A percentile compares a stretch with the other conserved stretches of the same genome.
phyloP scores from a whole-genome alignment of 768 basidiomycete genomes.

The Rhodotorula babjevae region DNA sequence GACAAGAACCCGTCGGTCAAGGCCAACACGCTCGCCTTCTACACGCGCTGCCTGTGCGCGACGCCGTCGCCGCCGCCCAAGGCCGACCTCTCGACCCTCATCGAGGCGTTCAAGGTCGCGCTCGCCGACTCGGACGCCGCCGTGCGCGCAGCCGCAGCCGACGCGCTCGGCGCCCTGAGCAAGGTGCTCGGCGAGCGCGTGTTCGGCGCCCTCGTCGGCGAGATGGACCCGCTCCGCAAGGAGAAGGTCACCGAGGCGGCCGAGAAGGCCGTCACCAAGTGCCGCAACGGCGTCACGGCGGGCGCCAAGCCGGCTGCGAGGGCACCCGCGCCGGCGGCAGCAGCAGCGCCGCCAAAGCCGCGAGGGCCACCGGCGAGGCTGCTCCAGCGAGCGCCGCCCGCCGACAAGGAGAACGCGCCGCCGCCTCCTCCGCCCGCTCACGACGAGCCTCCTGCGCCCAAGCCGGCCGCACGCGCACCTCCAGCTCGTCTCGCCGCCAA shows the following conservation, averaged over 20 bases:
- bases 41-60: slow-evolving; percentile 68
- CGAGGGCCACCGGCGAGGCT: neutral
- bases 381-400: neutral
- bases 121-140: slow-evolving; percentile 86
- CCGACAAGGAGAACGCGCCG: slow-evolving; percentile 9
- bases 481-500: slow-evolving; percentile 49
- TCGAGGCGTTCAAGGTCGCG: slow-evolving; percentile 67
- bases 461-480: slow-evolving; percentile 5
- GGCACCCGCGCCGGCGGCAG: slow-evolving; percentile 44
- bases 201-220: slow-evolving; percentile 78
- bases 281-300: slow-evolving; percentile 53
- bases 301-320: slow-evolving; percentile 35
- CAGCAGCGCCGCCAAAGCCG: slow-evolving; percentile 33
- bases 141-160: slow-evolving; percentile 83
- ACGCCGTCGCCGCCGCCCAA: slow-evolving; percentile 67
- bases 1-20: slow-evolving; percentile 97
- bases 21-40: slow-evolving; percentile 82
- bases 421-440: neutral
- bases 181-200: slow-evolving; percentile 94
- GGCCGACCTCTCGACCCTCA: slow-evolving; percentile 72
- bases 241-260: slow-evolving; percentile 89
- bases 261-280: slow-evolving; percentile 86
- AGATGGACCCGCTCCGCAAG: slow-evolving; percentile 78
- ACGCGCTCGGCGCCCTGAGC: slow-evolving; percentile 81
- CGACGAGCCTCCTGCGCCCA: slow-evolving; percentile 1